Percentiles rank a stretch among this genome's conserved stretches.
Evolutionary conservation across 805 yeast genomes (phyloP).

Genomic region (Starmerella floricola): DNA sequence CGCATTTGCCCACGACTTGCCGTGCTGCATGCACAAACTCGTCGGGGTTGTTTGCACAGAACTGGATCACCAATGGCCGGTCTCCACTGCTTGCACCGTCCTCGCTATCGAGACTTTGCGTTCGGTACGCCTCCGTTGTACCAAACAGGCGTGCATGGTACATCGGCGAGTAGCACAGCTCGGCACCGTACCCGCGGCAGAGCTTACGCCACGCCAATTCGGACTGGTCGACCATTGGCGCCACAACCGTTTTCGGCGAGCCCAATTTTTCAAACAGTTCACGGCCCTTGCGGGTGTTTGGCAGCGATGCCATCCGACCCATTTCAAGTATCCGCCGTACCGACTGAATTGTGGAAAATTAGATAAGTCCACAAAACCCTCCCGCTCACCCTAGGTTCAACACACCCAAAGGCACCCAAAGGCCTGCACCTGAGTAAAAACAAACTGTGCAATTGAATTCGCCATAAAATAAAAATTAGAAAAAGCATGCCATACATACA

Average conservation of each 20-base stretch:
- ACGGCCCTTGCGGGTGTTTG: constrained; percentile 39
- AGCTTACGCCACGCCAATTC: constrained; percentile 91
- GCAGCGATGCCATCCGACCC: constrained; percentile 17
- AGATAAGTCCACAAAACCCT: no score
- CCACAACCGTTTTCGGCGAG: constrained; percentile 71
- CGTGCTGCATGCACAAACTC: constrained; percentile 69
- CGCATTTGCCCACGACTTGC: constrained; percentile 69
- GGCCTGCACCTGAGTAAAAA: no score
- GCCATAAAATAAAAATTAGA: no score
- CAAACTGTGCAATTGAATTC: background rate
- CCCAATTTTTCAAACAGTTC: constrained; percentile 59
- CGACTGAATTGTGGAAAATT: constrained; percentile 1
- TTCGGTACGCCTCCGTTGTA: constrained; percentile 66
- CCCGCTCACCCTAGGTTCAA: no score
- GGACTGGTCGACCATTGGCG: constrained; percentile 97
- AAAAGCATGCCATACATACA: no score
- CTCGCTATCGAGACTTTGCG: constrained; percentile 46
- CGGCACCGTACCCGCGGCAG: constrained; percentile 82
- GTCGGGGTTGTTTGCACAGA: constrained; percentile 93
- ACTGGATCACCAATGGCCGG: constrained; percentile 84
- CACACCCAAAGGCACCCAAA: no score
- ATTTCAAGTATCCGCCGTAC: background rate
- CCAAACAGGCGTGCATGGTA: constrained; percentile 85
- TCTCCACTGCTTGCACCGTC: constrained; percentile 66
- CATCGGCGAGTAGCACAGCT: constrained; percentile 93